phyloP scores from a whole-genome alignment of 768 basidiomycete genomes.

The Kwoniella dendrophila region DNA sequence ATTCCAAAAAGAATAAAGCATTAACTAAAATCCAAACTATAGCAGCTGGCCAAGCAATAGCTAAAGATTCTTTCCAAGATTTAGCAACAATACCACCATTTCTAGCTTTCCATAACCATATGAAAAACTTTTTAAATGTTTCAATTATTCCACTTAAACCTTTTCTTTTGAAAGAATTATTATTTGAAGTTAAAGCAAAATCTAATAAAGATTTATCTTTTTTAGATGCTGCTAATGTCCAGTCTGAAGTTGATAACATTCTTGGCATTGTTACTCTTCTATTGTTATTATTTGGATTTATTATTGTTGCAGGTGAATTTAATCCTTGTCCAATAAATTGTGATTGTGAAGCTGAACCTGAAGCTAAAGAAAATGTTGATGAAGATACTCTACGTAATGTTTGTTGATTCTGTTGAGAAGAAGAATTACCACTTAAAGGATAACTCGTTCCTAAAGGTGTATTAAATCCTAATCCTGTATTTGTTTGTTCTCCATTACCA shows the following conservation, averaged over 20 bases:
- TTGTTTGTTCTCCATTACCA: neutral
- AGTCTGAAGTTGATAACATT: conserved; percentile 37
- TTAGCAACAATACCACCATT: conserved; percentile 49
- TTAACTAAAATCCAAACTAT: conserved; percentile 51
- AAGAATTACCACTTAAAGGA: conserved; percentile 1
- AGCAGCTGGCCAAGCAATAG: conserved; percentile 49
- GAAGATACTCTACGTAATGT: conserved; percentile 29
- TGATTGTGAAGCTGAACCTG: conserved; percentile 1
- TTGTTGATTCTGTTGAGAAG: neutral
- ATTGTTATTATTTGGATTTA: too few relatives aligned
- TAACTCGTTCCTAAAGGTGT: conserved; percentile 19
- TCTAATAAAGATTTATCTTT: conserved; percentile 46
- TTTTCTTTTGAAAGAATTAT: conserved; percentile 1
- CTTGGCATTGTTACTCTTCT: conserved; percentile 43
- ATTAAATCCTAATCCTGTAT: conserved; percentile 19
- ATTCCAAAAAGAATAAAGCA: conserved; percentile 44
- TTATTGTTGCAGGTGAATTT: conserved; percentile 16
- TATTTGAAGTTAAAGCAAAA: conserved; percentile 23
- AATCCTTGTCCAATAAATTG: neutral
- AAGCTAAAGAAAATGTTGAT: conserved; percentile 10
- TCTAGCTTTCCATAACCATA: conserved; percentile 44
- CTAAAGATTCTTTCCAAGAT: conserved; percentile 41
- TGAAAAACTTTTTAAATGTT: conserved; percentile 27
- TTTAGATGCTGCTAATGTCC: conserved; percentile 45
- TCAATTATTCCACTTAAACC: conserved; percentile 21